Conservation (phyloP, 1,284 basidiomycete species). For the Malassezia sp. region DNA sequence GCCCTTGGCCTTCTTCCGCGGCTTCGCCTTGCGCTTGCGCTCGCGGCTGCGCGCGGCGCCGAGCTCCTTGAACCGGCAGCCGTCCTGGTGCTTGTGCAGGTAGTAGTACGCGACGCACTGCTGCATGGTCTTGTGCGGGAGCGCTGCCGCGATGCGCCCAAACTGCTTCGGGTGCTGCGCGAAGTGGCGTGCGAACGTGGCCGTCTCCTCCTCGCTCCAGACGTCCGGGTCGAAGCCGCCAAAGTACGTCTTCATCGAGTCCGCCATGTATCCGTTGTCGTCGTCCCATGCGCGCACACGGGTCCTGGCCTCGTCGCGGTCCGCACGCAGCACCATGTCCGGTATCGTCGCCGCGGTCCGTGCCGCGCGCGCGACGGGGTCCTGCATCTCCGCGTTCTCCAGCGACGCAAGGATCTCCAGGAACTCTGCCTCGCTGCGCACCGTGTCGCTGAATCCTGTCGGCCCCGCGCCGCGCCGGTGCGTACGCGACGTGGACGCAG, state of each 20-base stretch:
- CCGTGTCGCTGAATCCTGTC: conserved; percentile 64
- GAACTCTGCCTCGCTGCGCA: conserved; percentile 89
- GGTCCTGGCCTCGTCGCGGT: conserved; percentile 50
- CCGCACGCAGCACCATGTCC: conserved; percentile 67
- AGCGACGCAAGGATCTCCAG: conserved; percentile 88
- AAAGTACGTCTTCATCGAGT: conserved; percentile 59
- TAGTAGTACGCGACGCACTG: conserved; percentile 94
- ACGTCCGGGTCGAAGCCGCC: conserved; percentile 37
- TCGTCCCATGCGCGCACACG: conserved; percentile 79
- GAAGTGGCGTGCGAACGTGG: conserved; percentile 68
- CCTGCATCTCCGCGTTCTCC: conserved; percentile 79
- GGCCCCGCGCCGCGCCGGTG: conserved; percentile 19
- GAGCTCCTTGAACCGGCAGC: conserved; percentile 42
- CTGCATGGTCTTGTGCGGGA: conserved; percentile 72
- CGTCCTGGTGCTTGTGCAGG: conserved; percentile 66
- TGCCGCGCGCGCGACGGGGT: conserved; percentile 73
- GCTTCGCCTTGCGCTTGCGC: conserved; percentile 35
- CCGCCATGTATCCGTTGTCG: conserved; percentile 66
- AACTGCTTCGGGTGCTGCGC: conserved; percentile 85
- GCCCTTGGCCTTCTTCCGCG: conserved; percentile 45
- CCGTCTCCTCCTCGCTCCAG: conserved; percentile 79
- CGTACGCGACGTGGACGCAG: conserved; percentile 1
- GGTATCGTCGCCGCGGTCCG: conserved; percentile 81
- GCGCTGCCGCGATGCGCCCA: conserved; percentile 64
- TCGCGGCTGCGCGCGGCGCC: conserved; percentile 36